These are phyloP conservation scores for Neurospora sp. DNA, from an alignment of 495 filamentous ascomycete species.

Conservation along the genomic window DNA sequence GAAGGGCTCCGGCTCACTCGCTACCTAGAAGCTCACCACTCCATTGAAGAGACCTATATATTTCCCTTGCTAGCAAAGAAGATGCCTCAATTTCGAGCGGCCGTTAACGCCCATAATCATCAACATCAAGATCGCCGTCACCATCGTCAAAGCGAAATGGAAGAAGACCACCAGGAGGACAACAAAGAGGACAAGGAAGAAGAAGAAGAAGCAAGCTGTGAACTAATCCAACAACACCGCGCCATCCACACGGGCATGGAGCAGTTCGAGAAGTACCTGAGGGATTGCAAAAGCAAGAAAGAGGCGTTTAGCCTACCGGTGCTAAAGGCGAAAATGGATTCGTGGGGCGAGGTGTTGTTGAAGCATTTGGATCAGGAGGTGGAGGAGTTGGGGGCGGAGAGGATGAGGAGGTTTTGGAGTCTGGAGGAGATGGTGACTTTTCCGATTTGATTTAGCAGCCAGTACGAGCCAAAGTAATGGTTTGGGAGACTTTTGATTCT, in stretches of 20 bases:
- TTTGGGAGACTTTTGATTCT: too few relatives aligned
- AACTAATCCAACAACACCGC: conserved; percentile 68
- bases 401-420: conserved; percentile 81
- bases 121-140: not conserved
- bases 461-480: not conserved
- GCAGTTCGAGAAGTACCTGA: conserved; percentile 56
- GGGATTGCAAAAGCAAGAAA: conserved; percentile 52
- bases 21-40: conserved; percentile 67
- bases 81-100: conserved; percentile 66
- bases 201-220: conserved; percentile 14
- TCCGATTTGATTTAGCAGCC: conserved; percentile 43
- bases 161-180: not conserved
- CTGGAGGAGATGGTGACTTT: conserved; percentile 63
- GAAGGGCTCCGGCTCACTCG: conserved; percentile 54
- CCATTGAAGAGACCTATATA: conserved; percentile 73
- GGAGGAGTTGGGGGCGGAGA: conserved; percentile 59
- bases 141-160: not conserved
- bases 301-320: conserved; percentile 56
- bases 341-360: conserved; percentile 58
- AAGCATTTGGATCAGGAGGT: conserved; percentile 69
- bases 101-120: not conserved
- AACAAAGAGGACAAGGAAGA: conserved; percentile 1
- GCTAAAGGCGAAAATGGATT: conserved; percentile 58
- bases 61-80: conserved; percentile 66
- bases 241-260: conserved; percentile 77